A percentile compares a stretch with the other conserved stretches of the same genome.
These are phyloP conservation scores for Fonsecaea multimorphosa DNA, from an alignment of 2,329 filamentous ascomycete genomes.

Conservation along the genomic window DNA sequence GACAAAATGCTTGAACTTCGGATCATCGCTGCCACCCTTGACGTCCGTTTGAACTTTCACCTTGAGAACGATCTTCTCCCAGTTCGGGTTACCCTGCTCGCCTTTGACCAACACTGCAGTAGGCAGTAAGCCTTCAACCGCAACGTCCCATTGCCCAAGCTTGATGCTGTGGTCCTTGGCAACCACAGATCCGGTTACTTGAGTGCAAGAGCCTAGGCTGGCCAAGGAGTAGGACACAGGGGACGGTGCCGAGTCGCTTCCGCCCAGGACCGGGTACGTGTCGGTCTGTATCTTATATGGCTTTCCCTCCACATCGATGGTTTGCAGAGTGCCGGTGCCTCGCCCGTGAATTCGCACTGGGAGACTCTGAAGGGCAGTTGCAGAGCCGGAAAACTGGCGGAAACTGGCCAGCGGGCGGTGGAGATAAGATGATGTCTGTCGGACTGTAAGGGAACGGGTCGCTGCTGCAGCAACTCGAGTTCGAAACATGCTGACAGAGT, in stretches of 20 bases:
- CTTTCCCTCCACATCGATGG: constrained; percentile 39
- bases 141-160: constrained; percentile 41
- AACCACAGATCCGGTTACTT: constrained; percentile 43
- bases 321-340: constrained; percentile 40
- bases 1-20: constrained; percentile 38
- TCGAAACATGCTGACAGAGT: neutral
- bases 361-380: constrained; percentile 15
- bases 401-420: neutral
- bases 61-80: constrained; percentile 39
- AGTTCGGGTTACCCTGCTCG: constrained; percentile 43
- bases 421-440: neutral
- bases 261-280: constrained; percentile 43
- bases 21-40: constrained; percentile 13
- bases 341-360: constrained; percentile 38
- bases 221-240: constrained; percentile 43
- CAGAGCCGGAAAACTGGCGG: neutral
- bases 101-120: constrained; percentile 41
- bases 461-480: neutral
- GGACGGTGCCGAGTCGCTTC: constrained; percentile 41
- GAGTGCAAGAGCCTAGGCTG: constrained; percentile 43
- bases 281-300: constrained; percentile 41
- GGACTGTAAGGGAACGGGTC: neutral
- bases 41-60: constrained; percentile 41
- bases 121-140: constrained; percentile 39
- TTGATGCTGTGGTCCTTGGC: constrained; percentile 41